A percentile compares a stretch with the other conserved stretches of the same genome.
Evolutionary conservation across 1,284 basidiomycete species (phyloP).

Genomic region (Trichosporon sp.): DNA sequence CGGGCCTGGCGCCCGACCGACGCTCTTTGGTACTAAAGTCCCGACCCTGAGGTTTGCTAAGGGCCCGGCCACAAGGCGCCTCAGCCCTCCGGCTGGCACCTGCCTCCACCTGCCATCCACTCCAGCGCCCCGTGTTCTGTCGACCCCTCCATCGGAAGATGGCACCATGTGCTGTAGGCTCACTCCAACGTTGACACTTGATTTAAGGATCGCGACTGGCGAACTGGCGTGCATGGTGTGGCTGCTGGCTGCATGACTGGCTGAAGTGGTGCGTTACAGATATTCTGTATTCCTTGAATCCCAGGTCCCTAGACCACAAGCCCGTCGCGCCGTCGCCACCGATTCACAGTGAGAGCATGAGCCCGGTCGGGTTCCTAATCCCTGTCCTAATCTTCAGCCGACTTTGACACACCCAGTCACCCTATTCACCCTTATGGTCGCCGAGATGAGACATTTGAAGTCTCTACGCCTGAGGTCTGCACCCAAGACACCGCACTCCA

Average conservation of each 20-base stretch:
- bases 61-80: background rate
- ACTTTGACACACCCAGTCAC: background rate
- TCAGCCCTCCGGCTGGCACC: background rate
- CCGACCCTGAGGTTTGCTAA: slow-evolving; percentile 1
- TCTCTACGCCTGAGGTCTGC: background rate
- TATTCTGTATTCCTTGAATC: slow-evolving; percentile 8
- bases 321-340: slow-evolving; percentile 10
- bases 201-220: slow-evolving; percentile 1
- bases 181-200: background rate
- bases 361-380: slow-evolving; percentile 9
- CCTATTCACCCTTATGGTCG: background rate
- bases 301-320: slow-evolving; percentile 1
- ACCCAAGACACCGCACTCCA: slow-evolving; percentile 1
- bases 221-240: background rate
- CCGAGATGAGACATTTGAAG: background rate
- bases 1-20: slow-evolving; percentile 3
- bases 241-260: background rate
- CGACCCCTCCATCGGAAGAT: background rate
- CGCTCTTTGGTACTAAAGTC: background rate
- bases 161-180: background rate
- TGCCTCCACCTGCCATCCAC: background rate
- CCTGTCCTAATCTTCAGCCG: slow-evolving; percentile 8
- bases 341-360: background rate
- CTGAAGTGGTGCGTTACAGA: slow-evolving; percentile 7
- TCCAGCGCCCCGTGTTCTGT: background rate